Conservation (phyloP, 345 rosid genomes). For the Jatropha curcas region DNA sequence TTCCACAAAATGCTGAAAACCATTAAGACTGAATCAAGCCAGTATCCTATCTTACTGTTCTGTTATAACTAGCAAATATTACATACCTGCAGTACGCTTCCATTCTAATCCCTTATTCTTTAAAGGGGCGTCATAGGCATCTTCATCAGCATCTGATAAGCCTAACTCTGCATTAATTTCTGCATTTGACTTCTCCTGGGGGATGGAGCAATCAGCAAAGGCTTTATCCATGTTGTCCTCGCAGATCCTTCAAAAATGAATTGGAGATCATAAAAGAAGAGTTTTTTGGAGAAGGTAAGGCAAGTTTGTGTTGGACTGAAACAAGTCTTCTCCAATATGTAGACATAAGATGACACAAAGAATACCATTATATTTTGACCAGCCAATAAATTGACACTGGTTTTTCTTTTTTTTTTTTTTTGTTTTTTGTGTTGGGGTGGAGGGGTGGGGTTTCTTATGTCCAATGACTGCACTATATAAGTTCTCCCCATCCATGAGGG, state of each 20-base stretch:
- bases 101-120: constrained; percentile 50
- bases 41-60: constrained; percentile 1
- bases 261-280: not conserved
- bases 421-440: no score
- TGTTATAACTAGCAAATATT: constrained; percentile 12
- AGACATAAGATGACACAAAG: not conserved
- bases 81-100: constrained; percentile 53
- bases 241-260: constrained; percentile 60
- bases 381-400: not conserved
- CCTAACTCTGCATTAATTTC: constrained; percentile 94
- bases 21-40: constrained; percentile 13
- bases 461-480: no score
- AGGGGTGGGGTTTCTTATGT: no score
- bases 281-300: not conserved
- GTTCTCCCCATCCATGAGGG: no score
- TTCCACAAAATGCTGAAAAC: constrained; percentile 4
- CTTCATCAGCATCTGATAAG: constrained; percentile 86
- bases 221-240: constrained; percentile 65
- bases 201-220: constrained; percentile 74
- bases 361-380: not conserved
- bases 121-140: constrained; percentile 50
- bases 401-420: no score
- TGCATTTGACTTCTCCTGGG: constrained; percentile 92
- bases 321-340: not conserved
- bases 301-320: not conserved